These are phyloP conservation scores for Arachis monticola DNA, from an alignment of 331 rosid species.

Conservation along the genomic window DNA sequence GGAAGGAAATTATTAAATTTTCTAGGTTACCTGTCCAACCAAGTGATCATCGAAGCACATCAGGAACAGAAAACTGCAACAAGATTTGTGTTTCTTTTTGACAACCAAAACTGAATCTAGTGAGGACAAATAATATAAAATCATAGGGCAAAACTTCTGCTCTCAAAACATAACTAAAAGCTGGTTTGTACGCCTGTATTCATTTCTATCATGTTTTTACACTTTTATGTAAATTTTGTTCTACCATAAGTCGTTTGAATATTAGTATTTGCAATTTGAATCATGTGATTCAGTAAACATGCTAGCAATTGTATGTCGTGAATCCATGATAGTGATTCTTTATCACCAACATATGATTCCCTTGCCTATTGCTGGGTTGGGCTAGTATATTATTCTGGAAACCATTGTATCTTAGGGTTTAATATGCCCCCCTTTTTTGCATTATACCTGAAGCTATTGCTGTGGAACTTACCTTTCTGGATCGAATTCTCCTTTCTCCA, in stretches of 20 bases:
- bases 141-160: not conserved
- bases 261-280: too few species aligned
- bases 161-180: not conserved
- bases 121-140: too few species aligned
- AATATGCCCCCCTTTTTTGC: slow-evolving; percentile 27
- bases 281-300: too few species aligned
- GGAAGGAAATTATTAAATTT: too few species aligned
- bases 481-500: not conserved
- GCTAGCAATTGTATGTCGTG: too few species aligned
- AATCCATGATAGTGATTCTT: not conserved
- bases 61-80: too few species aligned
- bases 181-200: not conserved
- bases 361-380: not conserved
- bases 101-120: too few species aligned
- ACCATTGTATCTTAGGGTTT: slow-evolving; percentile 12
- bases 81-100: too few species aligned
- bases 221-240: slow-evolving; percentile 22
- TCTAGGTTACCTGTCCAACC: too few species aligned
- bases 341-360: slow-evolving; percentile 22
- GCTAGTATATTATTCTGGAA: slow-evolving; percentile 16
- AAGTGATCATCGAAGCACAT: too few species aligned
- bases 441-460: slow-evolving; percentile 5
- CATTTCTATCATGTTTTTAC: not conserved
- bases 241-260: not conserved
- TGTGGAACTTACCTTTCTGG: not conserved